A percentile compares a stretch with the other conserved stretches of the same genome.
Evolutionary conservation across 164 flowering plant genomes (phyloP).

Genomic region (Chimonanthus salicifolius): DNA sequence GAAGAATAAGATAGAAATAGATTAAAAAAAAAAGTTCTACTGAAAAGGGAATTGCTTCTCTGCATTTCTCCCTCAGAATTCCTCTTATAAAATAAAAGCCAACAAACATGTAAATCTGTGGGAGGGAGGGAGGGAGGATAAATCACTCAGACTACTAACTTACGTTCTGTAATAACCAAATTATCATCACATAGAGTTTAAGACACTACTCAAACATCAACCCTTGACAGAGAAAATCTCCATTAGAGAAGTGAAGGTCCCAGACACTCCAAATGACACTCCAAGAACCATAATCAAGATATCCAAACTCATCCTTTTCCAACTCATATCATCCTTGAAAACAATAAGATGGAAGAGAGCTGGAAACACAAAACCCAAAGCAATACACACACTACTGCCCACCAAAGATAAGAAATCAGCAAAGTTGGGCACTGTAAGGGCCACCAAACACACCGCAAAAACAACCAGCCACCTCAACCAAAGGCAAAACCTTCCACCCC

Average conservation of each 20-base stretch:
- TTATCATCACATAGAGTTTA: no score
- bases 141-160: neutral
- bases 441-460: slow-evolving; percentile 60
- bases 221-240: slow-evolving; percentile 35
- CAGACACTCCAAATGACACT: slow-evolving; percentile 41
- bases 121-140: no score
- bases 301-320: slow-evolving; percentile 32
- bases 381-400: slow-evolving; percentile 64
- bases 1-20: no score
- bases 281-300: slow-evolving; percentile 44
- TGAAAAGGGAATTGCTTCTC: no score
- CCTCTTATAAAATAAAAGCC: no score
- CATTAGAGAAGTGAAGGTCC: slow-evolving; percentile 48
- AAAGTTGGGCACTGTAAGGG: slow-evolving; percentile 75
- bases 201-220: neutral
- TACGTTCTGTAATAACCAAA: neutral
- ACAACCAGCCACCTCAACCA: slow-evolving; percentile 77
- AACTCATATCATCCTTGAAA: slow-evolving; percentile 49
- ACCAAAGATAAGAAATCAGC: slow-evolving; percentile 86
- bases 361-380: slow-evolving; percentile 78
- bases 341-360: slow-evolving; percentile 65
- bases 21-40: no score
- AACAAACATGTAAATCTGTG: no score
- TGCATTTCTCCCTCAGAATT: no score
- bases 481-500: slow-evolving; percentile 42